phyloP scores from a whole-genome alignment of 495 filamentous ascomycete genomes.

The Podospora pseudoanserina region DNA sequence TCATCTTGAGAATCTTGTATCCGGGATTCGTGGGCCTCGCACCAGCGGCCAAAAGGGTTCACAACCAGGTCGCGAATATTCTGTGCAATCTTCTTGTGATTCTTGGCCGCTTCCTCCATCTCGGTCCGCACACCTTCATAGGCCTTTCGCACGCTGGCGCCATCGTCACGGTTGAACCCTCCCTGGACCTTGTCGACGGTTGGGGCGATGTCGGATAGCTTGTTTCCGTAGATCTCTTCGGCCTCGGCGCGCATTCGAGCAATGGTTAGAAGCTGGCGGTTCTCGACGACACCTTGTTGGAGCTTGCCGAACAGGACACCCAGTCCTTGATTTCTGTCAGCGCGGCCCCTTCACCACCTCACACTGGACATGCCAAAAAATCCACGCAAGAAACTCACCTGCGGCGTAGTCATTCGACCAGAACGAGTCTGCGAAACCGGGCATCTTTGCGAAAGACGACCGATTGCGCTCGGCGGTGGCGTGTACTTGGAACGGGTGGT shows the following conservation, averaged over 20 bases:
- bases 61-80: conserved; percentile 96
- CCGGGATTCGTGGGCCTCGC: conserved; percentile 85
- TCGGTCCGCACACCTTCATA: conserved; percentile 93
- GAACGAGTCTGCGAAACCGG: conserved; percentile 88
- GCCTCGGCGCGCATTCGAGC: conserved; percentile 94
- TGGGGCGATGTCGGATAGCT: conserved; percentile 77
- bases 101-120: conserved; percentile 88
- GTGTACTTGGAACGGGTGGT: background rate
- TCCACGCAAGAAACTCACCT: conserved; percentile 48
- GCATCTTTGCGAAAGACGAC: conserved; percentile 51
- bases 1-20: conserved; percentile 93
- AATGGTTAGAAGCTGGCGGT: conserved; percentile 86
- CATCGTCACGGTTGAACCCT: conserved; percentile 92
- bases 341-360: conserved; percentile 12
- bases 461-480: conserved; percentile 16
- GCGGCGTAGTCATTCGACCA: conserved; percentile 93
- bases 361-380: conserved; percentile 3
- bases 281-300: conserved; percentile 91
- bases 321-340: conserved; percentile 55
- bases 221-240: conserved; percentile 82
- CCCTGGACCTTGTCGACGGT: conserved; percentile 73
- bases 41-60: conserved; percentile 89
- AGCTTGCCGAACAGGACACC: conserved; percentile 96
- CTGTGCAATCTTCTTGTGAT: conserved; percentile 89
- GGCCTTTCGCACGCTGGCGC: conserved; percentile 92